phyloP scores from a whole-genome alignment of 768 basidiomycete species.

The Leccinum fibrillosum region DNA sequence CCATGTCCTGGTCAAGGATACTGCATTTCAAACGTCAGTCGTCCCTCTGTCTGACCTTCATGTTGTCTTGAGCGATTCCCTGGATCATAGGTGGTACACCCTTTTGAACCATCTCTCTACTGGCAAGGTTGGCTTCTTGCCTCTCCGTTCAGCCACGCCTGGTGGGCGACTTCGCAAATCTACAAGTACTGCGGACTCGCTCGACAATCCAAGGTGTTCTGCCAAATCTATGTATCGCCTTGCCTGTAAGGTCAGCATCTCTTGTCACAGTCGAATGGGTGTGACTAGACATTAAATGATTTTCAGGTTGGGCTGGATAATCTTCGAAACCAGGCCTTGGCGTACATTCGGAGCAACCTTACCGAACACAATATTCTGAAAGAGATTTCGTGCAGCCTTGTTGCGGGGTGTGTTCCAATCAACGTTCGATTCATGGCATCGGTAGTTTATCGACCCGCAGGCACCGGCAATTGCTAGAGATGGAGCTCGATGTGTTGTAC shows the following conservation, averaged over 20 bases:
- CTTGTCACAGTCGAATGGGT: background rate
- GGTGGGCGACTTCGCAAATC: background rate
- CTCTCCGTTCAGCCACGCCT: too few species aligned
- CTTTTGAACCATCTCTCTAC: too few species aligned
- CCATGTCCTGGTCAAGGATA: too few species aligned
- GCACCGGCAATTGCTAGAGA: background rate
- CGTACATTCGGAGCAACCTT: background rate
- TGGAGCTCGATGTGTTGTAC: background rate
- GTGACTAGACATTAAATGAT: background rate
- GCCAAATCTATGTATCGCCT: too few species aligned
- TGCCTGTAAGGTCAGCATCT: too few species aligned
- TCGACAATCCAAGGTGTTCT: too few species aligned
- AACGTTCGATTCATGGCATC: background rate
- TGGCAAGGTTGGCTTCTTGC: too few species aligned
- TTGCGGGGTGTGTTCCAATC: background rate
- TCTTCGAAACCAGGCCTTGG: background rate
- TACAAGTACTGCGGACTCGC: background rate
- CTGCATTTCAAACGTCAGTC: background rate
- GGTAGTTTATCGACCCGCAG: background rate
- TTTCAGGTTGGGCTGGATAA: background rate
- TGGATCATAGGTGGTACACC: background rate
- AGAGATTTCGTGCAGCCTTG: background rate
- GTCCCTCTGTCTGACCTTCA: background rate
- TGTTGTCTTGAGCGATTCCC: background rate
- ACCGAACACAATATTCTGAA: background rate